These are phyloP conservation scores for Thermomucor indicae-seudaticae DNA, from an alignment of 371 early-diverging fungal genomes.

Conservation along the genomic window DNA sequence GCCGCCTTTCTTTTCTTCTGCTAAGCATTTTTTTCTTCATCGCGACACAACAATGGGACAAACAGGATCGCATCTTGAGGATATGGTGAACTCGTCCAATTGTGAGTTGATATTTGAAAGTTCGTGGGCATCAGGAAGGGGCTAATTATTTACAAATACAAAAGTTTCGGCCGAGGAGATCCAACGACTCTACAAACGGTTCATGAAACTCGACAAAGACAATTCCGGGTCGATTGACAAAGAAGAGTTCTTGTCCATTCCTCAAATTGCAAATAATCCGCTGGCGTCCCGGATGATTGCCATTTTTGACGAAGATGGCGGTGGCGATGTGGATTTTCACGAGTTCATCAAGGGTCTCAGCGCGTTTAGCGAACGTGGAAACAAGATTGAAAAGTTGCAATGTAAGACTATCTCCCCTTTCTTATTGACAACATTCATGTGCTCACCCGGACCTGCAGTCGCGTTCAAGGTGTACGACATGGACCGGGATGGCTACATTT, in stretches of 20 bases:
- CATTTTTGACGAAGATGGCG: constrained; percentile 95
- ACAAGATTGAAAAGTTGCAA: constrained; percentile 86
- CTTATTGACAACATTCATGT: neutral
- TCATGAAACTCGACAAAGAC: constrained; percentile 96
- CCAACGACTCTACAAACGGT: constrained; percentile 94
- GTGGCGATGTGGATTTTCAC: constrained; percentile 97
- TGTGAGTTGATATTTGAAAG: constrained; percentile 22
- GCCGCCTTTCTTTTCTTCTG: neutral
- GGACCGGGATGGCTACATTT: constrained; percentile 96
- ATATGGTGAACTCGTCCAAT: constrained; percentile 51
- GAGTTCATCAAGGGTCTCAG: constrained; percentile 94
- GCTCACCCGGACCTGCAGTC: constrained; percentile 45
- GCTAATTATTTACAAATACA: no score
- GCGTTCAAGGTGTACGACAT: constrained; percentile 99
- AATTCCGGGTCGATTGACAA: constrained; percentile 91
- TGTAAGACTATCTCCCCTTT: constrained; percentile 52
- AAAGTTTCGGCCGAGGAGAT: constrained; percentile 91
- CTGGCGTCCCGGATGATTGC: constrained; percentile 92
- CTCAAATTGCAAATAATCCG: constrained; percentile 95
- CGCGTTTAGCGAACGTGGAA: constrained; percentile 91
- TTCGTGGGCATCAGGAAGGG: no score
- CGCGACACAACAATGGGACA: constrained; percentile 28
- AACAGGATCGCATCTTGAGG: constrained; percentile 47
- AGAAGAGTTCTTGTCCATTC: constrained; percentile 93
- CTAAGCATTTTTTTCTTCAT: neutral